phyloP scores from a whole-genome alignment of 192 early-diverging fungal species.

The Linnemannia exigua region DNA sequence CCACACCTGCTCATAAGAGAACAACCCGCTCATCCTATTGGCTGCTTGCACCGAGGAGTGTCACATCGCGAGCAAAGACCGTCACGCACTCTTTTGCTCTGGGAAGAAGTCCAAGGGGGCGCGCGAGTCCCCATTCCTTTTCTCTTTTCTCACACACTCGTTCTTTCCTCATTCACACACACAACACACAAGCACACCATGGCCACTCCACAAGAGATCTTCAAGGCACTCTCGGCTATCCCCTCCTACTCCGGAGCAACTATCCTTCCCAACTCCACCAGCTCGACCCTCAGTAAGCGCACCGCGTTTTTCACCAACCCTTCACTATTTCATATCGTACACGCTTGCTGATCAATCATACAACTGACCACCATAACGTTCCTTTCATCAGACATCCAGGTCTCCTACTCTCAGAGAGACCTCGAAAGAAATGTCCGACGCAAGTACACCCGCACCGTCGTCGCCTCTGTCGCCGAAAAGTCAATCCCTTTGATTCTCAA shows the following conservation, averaged over 20 bases:
- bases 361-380: neutral
- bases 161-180: neutral
- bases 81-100: neutral
- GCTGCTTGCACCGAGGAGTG: neutral
- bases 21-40: slow-evolving; percentile 1
- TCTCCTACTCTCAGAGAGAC: slow-evolving; percentile 63
- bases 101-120: neutral
- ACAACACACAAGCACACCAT: slow-evolving; percentile 20
- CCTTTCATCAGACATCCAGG: slow-evolving; percentile 39
- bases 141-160: neutral
- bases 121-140: neutral
- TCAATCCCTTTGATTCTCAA: slow-evolving; percentile 40
- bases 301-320: neutral
- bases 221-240: slow-evolving; percentile 49
- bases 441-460: slow-evolving; percentile 51
- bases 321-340: neutral
- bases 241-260: slow-evolving; percentile 49
- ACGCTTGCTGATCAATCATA: neutral
- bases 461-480: slow-evolving; percentile 51
- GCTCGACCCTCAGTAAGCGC: slow-evolving; percentile 38
- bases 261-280: slow-evolving; percentile 41
- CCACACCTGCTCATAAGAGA: too few species aligned
- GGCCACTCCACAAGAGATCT: slow-evolving; percentile 51
- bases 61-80: too few species aligned
- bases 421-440: slow-evolving; percentile 66